Evolutionary conservation across 805 yeast species (phyloP), one percentile per base, ranked within the genome.

Genomic region (Metschnikowia gelsemii): DNA sequence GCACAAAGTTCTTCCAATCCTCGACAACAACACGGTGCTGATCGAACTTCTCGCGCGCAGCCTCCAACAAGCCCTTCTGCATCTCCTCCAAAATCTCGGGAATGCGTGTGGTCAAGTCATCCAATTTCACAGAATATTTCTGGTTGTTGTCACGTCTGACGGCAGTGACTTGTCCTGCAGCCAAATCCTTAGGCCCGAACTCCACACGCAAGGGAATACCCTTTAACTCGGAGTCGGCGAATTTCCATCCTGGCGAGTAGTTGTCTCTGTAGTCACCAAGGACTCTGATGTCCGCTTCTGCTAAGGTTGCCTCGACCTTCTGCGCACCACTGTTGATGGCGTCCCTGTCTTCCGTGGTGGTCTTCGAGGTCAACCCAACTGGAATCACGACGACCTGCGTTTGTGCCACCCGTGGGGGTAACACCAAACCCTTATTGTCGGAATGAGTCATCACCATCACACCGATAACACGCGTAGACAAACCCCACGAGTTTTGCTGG

Each of bases 401-500:
- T 70, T 86, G 93, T 13, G 99, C 87, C 21, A 91, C 97, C 61
- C 96, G 79, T 58, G 99, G 99, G 49, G 99, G 99, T 56, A 95
- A 76, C 35, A 93, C 98, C 56, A 93, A 76, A 66, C 99, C 99
- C 75, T 89, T 91, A 78, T 95, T 90, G 69, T 93, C 99, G 26
- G 97, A 89, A 66, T 93, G 99, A 45, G 89, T 80, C 99, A 93
- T 93, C 46, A 88, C 89, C 98, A 93, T 93, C 55, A 95, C 99
- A 77, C 99, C 99, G 63, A 93, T 90, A 52, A 86, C 93, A 72
- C 99, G 87, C 45, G 99, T 93, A 35, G 97, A 90, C 56, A 93
- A 73, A 71, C 99, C 99, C 99, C 99, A 93, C 9, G 97, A 90
- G 76, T 95, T 93, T 74, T 93, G 99, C 80, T 82, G 88, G 24